Evolutionary conservation across 768 basidiomycete species (phyloP), one percentile per base, ranked within the genome.

Genomic region (Baorangia bicolor): DNA sequence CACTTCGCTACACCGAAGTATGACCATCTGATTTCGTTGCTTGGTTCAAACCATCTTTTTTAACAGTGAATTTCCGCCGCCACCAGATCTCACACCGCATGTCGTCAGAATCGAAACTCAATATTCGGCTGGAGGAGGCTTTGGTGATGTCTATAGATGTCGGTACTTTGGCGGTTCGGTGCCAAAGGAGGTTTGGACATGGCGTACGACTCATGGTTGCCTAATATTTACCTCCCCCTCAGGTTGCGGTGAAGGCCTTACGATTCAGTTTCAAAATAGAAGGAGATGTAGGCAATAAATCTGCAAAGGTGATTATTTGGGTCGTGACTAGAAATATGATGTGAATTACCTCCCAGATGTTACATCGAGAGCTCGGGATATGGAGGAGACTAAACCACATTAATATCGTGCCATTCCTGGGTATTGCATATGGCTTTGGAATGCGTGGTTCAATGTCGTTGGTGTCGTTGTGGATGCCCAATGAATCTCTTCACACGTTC

Each of bases 391-490:
- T 73, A 0, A 18, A 59, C 6, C 65, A 71, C 48, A 27, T 27
- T 11, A 63, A 69, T 31, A 37, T 72, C 5, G 54, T 73, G 8
- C 69, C 69, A 1, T 59, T 72, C n/a, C 62, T 63, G 21, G 71
- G 71, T 9, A 55, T 64, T 18, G 58, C 59, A 7, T 48, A 56
- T 3, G 67, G 64, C 2, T 73, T 71, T 53, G 69, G 70, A 18
- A 63, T 59, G 40, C 51, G 14, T 10, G 61, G 28, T 10, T 16
- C 61, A 18, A 51, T 53, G 30, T 70, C 67, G 3, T 52, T 73
- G 58, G 68, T 72, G 12, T 70, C 66, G 5, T 62, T 61, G 5
- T 72, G 71, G 71, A 58, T 69, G 55, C 63, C 64, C 2, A 68
- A 66, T 23, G 68, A 61, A 18, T 60, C 60, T 2, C 56, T 72